phyloP scores from a whole-genome alignment of 305 asterid species.

The Fraxinus sp. region DNA sequence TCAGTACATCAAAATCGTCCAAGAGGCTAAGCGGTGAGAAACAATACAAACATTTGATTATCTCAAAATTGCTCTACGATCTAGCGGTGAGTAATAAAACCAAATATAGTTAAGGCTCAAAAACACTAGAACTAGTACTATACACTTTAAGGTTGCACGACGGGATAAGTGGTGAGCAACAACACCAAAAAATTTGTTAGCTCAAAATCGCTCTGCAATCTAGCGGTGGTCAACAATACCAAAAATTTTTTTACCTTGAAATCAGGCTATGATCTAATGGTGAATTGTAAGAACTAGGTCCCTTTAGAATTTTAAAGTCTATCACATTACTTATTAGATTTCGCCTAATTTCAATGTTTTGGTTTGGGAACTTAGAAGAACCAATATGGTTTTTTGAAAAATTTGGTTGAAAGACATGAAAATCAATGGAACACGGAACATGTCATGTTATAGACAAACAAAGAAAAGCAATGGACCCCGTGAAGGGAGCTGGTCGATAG shows the following conservation, averaged over 20 bases:
- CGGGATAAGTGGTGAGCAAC: no score
- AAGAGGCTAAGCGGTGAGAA: background rate
- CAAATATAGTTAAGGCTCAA: no score
- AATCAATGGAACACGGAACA: background rate
- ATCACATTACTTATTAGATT: background rate
- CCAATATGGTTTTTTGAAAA: background rate
- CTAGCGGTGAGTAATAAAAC: no score
- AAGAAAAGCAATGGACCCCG: background rate
- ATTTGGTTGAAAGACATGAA: background rate
- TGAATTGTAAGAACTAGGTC: background rate
- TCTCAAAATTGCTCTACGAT: background rate
- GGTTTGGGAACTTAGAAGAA: background rate
- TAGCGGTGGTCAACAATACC: no score
- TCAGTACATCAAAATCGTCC: no score
- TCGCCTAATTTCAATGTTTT: background rate
- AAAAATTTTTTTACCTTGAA: no score
- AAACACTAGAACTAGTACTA: no score
- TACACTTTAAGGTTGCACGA: no score
- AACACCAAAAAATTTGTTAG: no score
- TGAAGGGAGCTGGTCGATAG: background rate
- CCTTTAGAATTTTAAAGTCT: background rate
- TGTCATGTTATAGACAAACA: background rate
- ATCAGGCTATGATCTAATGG: no score
- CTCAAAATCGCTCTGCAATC: no score
- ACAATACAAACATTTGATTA: no score